A percentile compares a stretch with the other conserved stretches of the same genome.
phyloP scores from a whole-genome alignment of 495 filamentous ascomycete species.

The Letharia columbiana region DNA sequence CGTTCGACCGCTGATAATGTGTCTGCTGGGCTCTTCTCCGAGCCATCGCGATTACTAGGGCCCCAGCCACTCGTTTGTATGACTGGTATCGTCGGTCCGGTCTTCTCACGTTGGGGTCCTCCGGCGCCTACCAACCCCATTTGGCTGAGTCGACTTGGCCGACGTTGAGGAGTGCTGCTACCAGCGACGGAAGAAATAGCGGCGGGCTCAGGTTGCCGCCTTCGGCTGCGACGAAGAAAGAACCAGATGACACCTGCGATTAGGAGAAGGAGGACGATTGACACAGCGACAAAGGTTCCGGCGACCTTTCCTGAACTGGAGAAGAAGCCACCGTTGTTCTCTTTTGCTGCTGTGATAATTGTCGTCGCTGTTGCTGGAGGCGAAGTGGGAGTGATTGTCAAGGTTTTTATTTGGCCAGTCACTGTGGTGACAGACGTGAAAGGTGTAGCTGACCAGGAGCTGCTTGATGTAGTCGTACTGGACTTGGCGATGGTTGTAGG shows the following conservation, averaged over 20 bases:
- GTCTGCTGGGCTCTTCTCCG: conserved; percentile 25
- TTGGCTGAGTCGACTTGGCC: conserved; percentile 40
- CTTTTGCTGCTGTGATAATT: conserved; percentile 31
- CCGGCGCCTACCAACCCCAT: conserved; percentile 35
- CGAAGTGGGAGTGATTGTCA: conserved; percentile 41
- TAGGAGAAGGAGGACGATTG: conserved; percentile 28
- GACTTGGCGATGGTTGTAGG: conserved; percentile 24
- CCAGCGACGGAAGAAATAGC: conserved; percentile 29
- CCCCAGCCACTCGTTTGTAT: conserved; percentile 27
- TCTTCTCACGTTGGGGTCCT: conserved; percentile 25
- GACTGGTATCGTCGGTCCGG: conserved; percentile 25
- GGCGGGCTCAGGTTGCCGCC: conserved; percentile 24
- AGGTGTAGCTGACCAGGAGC: conserved; percentile 36
- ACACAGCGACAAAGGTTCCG: conserved; percentile 41
- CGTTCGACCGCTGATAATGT: conserved; percentile 16
- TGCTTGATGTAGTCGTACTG: conserved; percentile 14
- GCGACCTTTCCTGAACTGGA: conserved; percentile 44
- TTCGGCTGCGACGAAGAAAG: conserved; percentile 36
- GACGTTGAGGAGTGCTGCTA: conserved; percentile 28
- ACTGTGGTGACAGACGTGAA: conserved; percentile 41
- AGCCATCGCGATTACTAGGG: conserved; percentile 20
- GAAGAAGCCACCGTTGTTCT: conserved; percentile 23
- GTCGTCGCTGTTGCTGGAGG: conserved; percentile 24
- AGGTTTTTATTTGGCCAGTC: conserved; percentile 41
- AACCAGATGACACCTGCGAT: conserved; percentile 36